A percentile compares a stretch with the other conserved stretches of the same genome.
Conservation (phyloP, 495 filamentous ascomycete species). For the Penicillium cosmopolitanum region DNA sequence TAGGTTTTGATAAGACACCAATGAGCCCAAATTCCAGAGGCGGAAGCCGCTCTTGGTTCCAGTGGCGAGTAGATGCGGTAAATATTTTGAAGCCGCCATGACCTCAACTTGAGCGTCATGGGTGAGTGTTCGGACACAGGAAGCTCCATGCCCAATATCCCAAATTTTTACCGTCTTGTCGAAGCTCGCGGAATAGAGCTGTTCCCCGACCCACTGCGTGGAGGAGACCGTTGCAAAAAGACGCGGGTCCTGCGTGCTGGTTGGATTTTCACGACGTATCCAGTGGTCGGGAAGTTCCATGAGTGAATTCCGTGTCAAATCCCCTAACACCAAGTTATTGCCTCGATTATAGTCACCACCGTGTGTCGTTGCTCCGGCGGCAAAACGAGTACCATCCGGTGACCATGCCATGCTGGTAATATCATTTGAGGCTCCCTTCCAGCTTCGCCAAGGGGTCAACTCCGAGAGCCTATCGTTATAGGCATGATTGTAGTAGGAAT, state of each 20-base stretch:
- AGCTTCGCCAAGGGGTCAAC: conserved; percentile 42
- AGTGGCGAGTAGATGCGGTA: conserved; percentile 53
- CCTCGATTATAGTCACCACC: conserved; percentile 80
- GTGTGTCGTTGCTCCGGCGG: conserved; percentile 70
- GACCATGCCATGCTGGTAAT: conserved; percentile 53
- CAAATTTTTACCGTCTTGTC: conserved; percentile 82
- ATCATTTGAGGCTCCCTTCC: conserved; percentile 59
- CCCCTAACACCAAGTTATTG: conserved; percentile 76
- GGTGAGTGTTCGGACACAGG: conserved; percentile 54
- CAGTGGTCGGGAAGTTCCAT: conserved; percentile 73
- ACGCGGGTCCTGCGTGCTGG: conserved; percentile 64
- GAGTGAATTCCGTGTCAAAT: conserved; percentile 55
- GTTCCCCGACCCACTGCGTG: conserved; percentile 68
- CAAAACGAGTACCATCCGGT: conserved; percentile 53
- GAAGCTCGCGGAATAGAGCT: conserved; percentile 78
- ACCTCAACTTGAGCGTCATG: conserved; percentile 75
- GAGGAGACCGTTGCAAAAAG: conserved; percentile 78
- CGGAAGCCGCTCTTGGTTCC: conserved; percentile 35
- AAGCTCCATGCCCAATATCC: conserved; percentile 45
- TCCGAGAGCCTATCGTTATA: conserved; percentile 22
- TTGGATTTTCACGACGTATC: conserved; percentile 59
- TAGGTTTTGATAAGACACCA: not conserved
- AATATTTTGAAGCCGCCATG: conserved; percentile 59
- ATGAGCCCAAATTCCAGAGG: conserved; percentile 25
- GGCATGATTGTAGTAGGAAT: conserved; percentile 18